Base-by-base conservation (phyloP, 2,329 filamentous ascomycete species). In the Alternaria gansuensis region DNA sequence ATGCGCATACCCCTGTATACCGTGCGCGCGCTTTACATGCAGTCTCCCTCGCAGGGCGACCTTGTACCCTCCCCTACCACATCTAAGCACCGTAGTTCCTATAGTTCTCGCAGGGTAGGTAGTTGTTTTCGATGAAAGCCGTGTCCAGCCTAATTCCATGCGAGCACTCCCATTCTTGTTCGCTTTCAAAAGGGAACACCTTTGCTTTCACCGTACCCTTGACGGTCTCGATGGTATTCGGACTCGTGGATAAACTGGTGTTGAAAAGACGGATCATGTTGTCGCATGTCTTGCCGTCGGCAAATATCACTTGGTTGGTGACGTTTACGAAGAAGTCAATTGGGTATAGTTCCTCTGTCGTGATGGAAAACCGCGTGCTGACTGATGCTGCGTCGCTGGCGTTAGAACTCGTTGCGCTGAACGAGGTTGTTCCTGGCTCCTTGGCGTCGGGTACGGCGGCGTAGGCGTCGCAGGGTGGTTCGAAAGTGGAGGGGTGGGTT, bases 271-370 rank as follows among this genome's bases (percentile, higher is more conserved):
- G 72, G 11, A 78, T 73, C 71, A 81, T 79, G 33, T 80, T 77
- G 50, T 83, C 80, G 69, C 82, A 84, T 0, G 69, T 64, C 41
- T 72, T 68, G 9, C 74, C 74, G 49, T 80, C 73, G 9, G 75
- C 77, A 59, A 83, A 83, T 4, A 75, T 76, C 1, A 83, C 83
- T 68, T 87, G 84, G 66, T 86, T 86, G 3, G 84, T 85, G 44
- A 84, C 74, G 67, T 85, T 85, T 23, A 70, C 68, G 70, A 82
- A 81, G 55, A 84, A 81, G 1, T 67, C 65, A 4, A 84, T 61
- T 0, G 80, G 76, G 57, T 79, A 82, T 0, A 75, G 70, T 29
- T 60, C 58, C 2, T 65, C 56, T 0, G 44, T 28, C 0, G 60
- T 62, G 0, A 51, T 31, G 0, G 64, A 65, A 39, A 74, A 72